These are phyloP conservation scores for Medicago truncatula DNA, from an alignment of 306 rosid species.

Conservation along the genomic window DNA sequence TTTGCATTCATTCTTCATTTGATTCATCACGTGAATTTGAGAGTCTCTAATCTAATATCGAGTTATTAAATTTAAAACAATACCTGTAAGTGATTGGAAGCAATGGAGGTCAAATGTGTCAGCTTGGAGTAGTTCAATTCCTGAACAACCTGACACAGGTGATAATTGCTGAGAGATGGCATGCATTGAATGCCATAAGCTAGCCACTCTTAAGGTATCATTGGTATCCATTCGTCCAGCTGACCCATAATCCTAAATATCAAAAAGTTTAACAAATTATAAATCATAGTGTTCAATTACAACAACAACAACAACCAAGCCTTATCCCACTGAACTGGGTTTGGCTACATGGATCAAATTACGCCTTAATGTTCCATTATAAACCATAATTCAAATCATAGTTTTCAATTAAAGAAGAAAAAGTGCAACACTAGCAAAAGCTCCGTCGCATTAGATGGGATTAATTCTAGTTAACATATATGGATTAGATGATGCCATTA, in stretches of 20 bases:
- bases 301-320: slow-evolving; percentile 1
- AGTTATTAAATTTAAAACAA: neutral
- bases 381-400: too few relatives aligned
- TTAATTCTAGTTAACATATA: neutral
- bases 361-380: too few relatives aligned
- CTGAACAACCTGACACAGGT: slow-evolving; percentile 75
- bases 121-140: slow-evolving; percentile 93
- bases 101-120: slow-evolving; percentile 96
- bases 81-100: slow-evolving; percentile 95
- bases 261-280: neutral
- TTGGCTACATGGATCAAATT: too few relatives aligned
- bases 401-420: too few relatives aligned
- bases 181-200: slow-evolving; percentile 99
- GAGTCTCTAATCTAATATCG: neutral
- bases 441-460: neutral
- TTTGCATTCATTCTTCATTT: neutral
- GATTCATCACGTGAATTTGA: neutral
- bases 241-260: slow-evolving; percentile 72
- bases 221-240: slow-evolving; percentile 92
- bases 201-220: slow-evolving; percentile 92
- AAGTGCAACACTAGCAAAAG: neutral
- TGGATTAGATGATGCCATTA: neutral
- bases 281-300: neutral
- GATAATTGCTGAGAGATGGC: slow-evolving; percentile 95
- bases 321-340: too few relatives aligned